Base-by-base conservation (phyloP, 78 protist species). In the Dictyostelium citrinum region DNA sequence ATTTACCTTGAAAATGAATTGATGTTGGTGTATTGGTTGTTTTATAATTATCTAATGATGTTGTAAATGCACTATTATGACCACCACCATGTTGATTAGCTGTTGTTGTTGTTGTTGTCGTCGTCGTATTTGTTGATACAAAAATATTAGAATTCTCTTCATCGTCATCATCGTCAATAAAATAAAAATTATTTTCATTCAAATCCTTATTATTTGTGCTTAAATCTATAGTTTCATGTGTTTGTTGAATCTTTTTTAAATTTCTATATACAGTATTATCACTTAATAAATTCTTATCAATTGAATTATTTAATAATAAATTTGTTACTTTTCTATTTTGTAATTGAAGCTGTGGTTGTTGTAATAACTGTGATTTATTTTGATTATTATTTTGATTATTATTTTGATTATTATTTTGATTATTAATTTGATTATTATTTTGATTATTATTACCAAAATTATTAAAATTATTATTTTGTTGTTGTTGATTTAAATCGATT, bases 241-340 rank as follows among this genome's bases (percentile, higher is more conserved):
- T 70, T 70, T 29, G 22, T 70, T 70, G 77, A 70, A 70, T 70
- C 43, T 70, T 70, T 70, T 70, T 70, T 70, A 70, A 70, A 70
- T 70, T 70, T 70, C 77, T 70, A 70, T 70, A 70, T 70, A 70
- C 77, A 70, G 77, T 70, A 70, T 70, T 70, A 33, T 70, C 77
- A 33, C 77, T 31, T 16, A 70, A 24, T 70, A 70, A 70, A 70
- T 70, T 70, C 37, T 33, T 70, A 70, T 70, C 77, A 70, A 70
- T 70, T 33, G 77, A 70, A 70, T 70, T 75, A 20, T 75, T 75
- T 22, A 75, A 75, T 75, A 20, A n/a, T 75, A 46, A 22, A 16
- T 16, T 37, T 39, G 81, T 75, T 75, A 46, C 46, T 41, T 55
- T 55, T 55, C 64, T 55, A 55, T 55, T 35, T 75, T 75, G 77